Base-by-base conservation (phyloP, 176 grass and related monocot species). In the Tillandsia leiboldiana region DNA sequence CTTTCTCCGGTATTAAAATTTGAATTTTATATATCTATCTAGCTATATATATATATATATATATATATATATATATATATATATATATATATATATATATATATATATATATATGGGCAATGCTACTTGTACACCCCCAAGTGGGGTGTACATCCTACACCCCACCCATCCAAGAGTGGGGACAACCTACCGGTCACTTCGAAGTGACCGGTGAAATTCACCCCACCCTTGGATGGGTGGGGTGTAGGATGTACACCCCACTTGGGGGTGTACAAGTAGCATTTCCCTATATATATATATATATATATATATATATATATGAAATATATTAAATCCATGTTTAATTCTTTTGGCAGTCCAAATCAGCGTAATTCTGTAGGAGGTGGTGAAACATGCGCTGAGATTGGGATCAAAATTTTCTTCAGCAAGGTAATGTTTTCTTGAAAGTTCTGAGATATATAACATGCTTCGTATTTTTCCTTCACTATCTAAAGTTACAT, bases 371-470 rank as follows among this genome's bases (percentile, higher is more conserved):
- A 89, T 27, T 81, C 77, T 73, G 61, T 78, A 12, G 83, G 81
- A 70, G 86, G 82, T 49, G 79, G 77, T 76, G 93, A 85, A 71
- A 87, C 88, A 70, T 92, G 89, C 66, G 89, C 83, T 66, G 89
- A 92, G 50, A 69, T 84, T 72, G 82, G 73, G 29, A 77, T 83
- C 67, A 85, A 87, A 67, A 88, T 96, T 51, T 92, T 96, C 83
- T 87, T 89, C 69, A 87, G 79, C 52, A 96, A 96, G 78, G 89
- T 87, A 82, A 63, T 50, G 42, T 79, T 51, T 53, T 42, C 57
- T 71, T 70, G 63, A 83, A 58, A 56, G 17, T 27, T 14, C 50
- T 23, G 3, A 50, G 20, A 20, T 18, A 23, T 66, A 68, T 49
- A 64, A 69, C 24, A 48, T 13, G 65, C 79, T 57, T 67, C 75